Conservation (phyloP, 768 basidiomycete species). For the Mycena amicta region DNA sequence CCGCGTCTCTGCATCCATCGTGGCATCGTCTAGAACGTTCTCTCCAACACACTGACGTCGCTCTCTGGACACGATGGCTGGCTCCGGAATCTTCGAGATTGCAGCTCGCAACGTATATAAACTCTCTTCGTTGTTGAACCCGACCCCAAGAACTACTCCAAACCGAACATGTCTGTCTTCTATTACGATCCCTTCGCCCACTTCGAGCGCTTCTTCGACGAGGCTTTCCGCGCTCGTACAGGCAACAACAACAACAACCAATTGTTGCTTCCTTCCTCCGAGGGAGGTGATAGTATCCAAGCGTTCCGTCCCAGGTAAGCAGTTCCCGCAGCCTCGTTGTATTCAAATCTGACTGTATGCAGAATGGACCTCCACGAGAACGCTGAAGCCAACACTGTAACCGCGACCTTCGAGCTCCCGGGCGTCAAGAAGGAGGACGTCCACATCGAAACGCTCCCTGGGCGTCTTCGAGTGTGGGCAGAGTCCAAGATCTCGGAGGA, state of each 20-base stretch:
- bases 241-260: constrained; percentile 13
- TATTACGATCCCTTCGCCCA: constrained; percentile 49
- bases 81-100: no score
- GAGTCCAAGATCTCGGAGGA: constrained; percentile 43
- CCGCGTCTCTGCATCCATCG: no score
- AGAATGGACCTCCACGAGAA: constrained; percentile 66
- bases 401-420: constrained; percentile 63
- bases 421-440: constrained; percentile 58
- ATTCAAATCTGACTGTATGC: not conserved
- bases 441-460: constrained; percentile 53
- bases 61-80: no score
- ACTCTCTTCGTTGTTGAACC: no score
- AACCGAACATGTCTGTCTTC: constrained; percentile 35
- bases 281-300: constrained; percentile 17
- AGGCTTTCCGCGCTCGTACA: constrained; percentile 28
- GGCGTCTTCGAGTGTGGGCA: constrained; percentile 54
- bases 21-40: no score
- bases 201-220: constrained; percentile 49
- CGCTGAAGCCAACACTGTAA: constrained; percentile 49
- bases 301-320: constrained; percentile 37
- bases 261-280: constrained; percentile 12
- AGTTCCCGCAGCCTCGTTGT: not conserved
- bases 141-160: no score
- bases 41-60: no score
- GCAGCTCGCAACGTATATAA: no score